Evolutionary conservation across 2,329 filamentous ascomycete species (phyloP), one percentile per base, ranked within the genome.

Genomic region (Cladosporium sp.): DNA sequence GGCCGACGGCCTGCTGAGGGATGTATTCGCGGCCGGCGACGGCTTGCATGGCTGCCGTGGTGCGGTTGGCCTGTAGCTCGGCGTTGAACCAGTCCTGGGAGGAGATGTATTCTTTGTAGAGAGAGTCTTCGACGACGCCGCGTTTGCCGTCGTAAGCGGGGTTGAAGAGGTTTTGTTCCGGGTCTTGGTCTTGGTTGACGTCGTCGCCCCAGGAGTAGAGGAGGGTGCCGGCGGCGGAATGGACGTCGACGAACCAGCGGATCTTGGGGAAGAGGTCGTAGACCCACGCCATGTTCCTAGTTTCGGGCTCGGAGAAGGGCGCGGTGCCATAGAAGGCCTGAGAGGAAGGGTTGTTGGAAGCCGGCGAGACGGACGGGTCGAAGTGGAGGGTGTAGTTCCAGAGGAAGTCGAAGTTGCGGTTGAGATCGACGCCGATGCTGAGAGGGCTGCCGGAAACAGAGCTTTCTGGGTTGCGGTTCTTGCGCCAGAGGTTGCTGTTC

Each of bases 141-240:
- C 79, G 74, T 40, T 72, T 70, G 49, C 72, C 72, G 51, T 82
- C 73, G 53, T 76, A 83, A 3, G 71, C 64, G 2, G 66, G 47
- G 69, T 81, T 82, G 20, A 69, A 60, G 64, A 82, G 80, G 65
- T 73, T 81, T 70, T 78, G 76, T 43, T 56, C 56, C 0, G 72
- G 60, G 40, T 71, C 69, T 0, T 63, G 69, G 45, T 65, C 66
- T 64, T 82, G 79, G 51, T 74, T 68, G 41, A 76, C 70, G 56
- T 82, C 79, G 55, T 78, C 75, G 18, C 80, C 79, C 79, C 79
- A 83, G 49, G 69, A 72, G 64, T 81, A 82, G 12, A 83, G 64
- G 15, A 83, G 68, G 27, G 74, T 68, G 2, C 76, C 77, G 0
- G 71, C 69, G 22, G 70, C 76, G 1, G 78, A 80, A 69, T 83